Base-by-base conservation (phyloP, 208 protist species). In the Plasmodiophora brassicae region DNA sequence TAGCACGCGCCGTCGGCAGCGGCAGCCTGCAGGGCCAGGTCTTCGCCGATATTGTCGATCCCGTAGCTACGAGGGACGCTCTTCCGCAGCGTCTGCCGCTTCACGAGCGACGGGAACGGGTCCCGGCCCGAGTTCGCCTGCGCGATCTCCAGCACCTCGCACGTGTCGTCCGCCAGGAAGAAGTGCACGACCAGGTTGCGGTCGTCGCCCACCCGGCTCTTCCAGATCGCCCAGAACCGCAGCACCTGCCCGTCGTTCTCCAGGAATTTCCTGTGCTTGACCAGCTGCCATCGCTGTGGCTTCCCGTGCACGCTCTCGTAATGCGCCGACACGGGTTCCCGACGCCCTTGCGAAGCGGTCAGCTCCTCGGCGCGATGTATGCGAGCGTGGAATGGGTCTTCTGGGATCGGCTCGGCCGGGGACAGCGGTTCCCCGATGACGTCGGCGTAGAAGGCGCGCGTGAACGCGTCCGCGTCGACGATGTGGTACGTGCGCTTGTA, bases 201-300 rank as follows among this genome's bases (percentile, higher is more conserved):
- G 96, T 90, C 71, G 95, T 93, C 54, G 95, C 94, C 86, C 94
- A 96, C 88, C 96, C 94, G 32, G 92, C 85, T 0, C 71, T 87
- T 85, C 97, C 93, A 53, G 98, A 94, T 97, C 97, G 98, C n/a
- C 94, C 91, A 97, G 91, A 98, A 99, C 22, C 96, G 93, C 86
- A 99, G 91, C 54, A 93, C 91, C 71, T 92, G 54, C 0, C 96
- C 90, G 93, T 99, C 97, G 91, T 97, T 93, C 53, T 93, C 91
- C 53, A 97, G 96, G 91, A 97, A 90, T 38, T 65, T 53, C 0
- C 78, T 45, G 22, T 60, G 43, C 72, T 87, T 88, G 32, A 5
- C 5, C 65, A 78, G 65, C n/a, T 78, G 65, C 65, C 65, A 78
- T 5, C 14, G 65, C n/a, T 78, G 65, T 32, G 5, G 65, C n/a